Evolutionary conservation across 306 rosid genomes (phyloP).

Genomic region (Dalbergia cultrata): DNA sequence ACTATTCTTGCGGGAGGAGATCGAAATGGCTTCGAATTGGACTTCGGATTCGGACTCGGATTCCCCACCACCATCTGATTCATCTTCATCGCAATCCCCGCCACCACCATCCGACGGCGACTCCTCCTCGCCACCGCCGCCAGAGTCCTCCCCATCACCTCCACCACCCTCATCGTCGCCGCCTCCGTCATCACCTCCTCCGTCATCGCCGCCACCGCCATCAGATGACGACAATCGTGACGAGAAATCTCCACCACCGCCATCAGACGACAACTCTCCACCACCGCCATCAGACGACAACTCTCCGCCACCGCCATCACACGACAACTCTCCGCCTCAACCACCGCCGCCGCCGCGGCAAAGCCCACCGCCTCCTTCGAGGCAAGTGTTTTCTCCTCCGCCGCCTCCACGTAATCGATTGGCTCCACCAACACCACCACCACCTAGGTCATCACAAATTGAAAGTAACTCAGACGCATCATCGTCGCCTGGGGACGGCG

Average conservation of each 20-base stretch:
- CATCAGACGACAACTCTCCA: too few species aligned
- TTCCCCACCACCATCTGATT: slow-evolving; percentile 35
- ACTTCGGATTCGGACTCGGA: slow-evolving; percentile 32
- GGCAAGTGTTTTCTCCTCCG: slow-evolving; percentile 35
- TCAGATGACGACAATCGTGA: too few species aligned
- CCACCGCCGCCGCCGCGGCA: slow-evolving; percentile 42
- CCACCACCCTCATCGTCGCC: slow-evolving; percentile 38
- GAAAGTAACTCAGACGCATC: not conserved
- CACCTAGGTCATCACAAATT: slow-evolving; percentile 5
- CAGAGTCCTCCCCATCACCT: slow-evolving; percentile 20
- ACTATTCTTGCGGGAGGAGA: slow-evolving; percentile 47
- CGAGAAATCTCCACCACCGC: slow-evolving; percentile 41
- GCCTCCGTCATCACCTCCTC: slow-evolving; percentile 36
- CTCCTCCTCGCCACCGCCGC: slow-evolving; percentile 1
- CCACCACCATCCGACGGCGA: not conserved
- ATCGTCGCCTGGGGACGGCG: not conserved
- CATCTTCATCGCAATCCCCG: not conserved
- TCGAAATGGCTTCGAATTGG: slow-evolving; percentile 54
- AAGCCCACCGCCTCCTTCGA: not conserved
- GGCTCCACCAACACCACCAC: slow-evolving; percentile 38
- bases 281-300: slow-evolving; percentile 20
- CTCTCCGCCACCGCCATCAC: slow-evolving; percentile 34
- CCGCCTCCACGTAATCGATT: slow-evolving; percentile 45
- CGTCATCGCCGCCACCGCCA: slow-evolving; percentile 7
- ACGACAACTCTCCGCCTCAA: slow-evolving; percentile 18